Base-by-base conservation (phyloP, 148 eudicot genomes). In the Salicornia ramosissima region DNA sequence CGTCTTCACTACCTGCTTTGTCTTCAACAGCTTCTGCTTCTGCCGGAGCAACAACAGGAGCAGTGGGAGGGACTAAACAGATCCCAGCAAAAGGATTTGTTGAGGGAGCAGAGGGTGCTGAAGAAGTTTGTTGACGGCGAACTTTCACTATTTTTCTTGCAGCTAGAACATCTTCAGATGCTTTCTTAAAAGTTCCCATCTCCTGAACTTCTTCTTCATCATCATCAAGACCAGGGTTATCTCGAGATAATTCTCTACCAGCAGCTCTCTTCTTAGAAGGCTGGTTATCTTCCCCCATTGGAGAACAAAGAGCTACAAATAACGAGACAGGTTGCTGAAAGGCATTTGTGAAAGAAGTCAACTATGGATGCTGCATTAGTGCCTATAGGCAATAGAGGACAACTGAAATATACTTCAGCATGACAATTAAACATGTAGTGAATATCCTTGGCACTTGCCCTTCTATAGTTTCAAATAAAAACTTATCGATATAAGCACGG, bases 251-350 rank as follows among this genome's bases (percentile, higher is more conserved):
- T 74, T 94, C 87, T 65, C 89, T 89, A 51, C 88, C 96, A 46
- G 97, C 99, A 72, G 88, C 86, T 77, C 99, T 84, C 73, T 94
- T 91, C 82, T 89, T 90, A 42, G 96, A 87, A 71, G 96, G 85
- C 71, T 86, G 97, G 68, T 82, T 81, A 60, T 87, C 90, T 64
- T 93, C 97, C 69, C 82, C 91, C 96, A 90, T 92, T 36, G 34
- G 16, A 63, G 64, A 33, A 4, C 31, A 28, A 10, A 4, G 15
- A 16, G 10, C 10, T 50, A 54, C 16, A 14, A 74, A 63, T 78
- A 58, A 83, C 81, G 47, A 82, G 74, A 73, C 72, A 75, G 22
- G 70, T 86, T 76, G 83, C 69, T 65, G 74, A 57, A 36, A 65
- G 34, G 34, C 55, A 67, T 67, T 67, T 52, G 30, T 36, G 50